Percentiles rank a stretch among this genome's conserved stretches.
These are phyloP conservation scores for Pisolithus microcarpus DNA, from an alignment of 768 basidiomycete genomes.

Conservation along the genomic window DNA sequence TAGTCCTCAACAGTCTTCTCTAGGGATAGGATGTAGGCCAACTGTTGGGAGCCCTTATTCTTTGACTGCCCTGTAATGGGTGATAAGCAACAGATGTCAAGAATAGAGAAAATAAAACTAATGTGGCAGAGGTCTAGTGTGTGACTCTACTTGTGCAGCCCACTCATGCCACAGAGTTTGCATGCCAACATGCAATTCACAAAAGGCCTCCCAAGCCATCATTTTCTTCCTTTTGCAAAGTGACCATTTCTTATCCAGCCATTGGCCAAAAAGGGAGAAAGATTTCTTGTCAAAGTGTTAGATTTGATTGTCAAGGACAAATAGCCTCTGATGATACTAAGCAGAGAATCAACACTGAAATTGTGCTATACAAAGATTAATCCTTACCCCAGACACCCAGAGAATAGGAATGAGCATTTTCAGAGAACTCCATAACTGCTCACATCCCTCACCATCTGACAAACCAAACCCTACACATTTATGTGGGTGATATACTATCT, in stretches of 20 bases:
- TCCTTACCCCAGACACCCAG: constrained; percentile 13
- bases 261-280: neutral
- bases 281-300: neutral
- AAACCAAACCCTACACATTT: constrained; percentile 24
- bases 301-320: constrained; percentile 8
- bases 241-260: constrained; percentile 1
- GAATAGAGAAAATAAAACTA: neutral
- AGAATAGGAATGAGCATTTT: constrained; percentile 15
- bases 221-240: neutral
- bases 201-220: neutral
- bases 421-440: constrained; percentile 28
- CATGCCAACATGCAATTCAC: neutral
- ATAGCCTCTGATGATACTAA: constrained; percentile 7
- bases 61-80: neutral
- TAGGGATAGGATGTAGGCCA: neutral
- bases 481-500: constrained; percentile 30
- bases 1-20: neutral
- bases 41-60: constrained; percentile 1
- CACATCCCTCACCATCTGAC: constrained; percentile 30
- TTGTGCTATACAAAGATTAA: neutral
- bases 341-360: neutral
- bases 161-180: neutral
- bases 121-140: neutral
- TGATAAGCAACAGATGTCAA: neutral
- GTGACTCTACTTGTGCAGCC: constrained; percentile 1